Evolutionary conservation across 1,284 basidiomycete species (phyloP), one percentile per base, ranked within the genome.

Genomic region (Sparassis latifolia): DNA sequence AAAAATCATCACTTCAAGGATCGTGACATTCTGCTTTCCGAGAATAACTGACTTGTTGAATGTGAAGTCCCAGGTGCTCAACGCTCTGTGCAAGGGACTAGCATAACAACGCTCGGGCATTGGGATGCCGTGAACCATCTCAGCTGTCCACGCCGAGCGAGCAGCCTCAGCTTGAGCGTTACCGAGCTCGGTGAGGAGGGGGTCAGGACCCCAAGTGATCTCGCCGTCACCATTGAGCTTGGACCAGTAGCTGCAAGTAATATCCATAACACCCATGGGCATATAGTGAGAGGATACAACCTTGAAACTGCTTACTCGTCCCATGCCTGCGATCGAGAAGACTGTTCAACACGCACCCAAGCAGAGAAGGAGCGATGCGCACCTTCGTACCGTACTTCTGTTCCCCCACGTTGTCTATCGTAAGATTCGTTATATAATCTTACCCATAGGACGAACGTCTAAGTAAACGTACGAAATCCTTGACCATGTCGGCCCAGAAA

Each of bases 131-230:
- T 66, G 54, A 0, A 58, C 49, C 0, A 74, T 60, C 64, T 94
- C 85, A 3, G 63, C 56, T 47, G 70, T 66, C 90, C 89, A 93
- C 2, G 74, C 75, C 0, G 55, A 58, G 29, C 77, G 73, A 0
- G 82, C 80, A 29, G 56, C 70, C 27, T 62, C 55, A 0, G 89
- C 91, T 68, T 94, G 89, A 0, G 66, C 55, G 43, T 79, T 69
- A 1, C 91, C 91, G 2, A 82, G 62, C 0, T 72, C 64, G 0
- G 91, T 93, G 30, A 94, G 77, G 32, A 77, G 72, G 0, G 91
- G 80, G 63, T 94, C 92, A 10, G 92, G 89, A 33, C 89, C 90
- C 90, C 91, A 93, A 1, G 71, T 74, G 7, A 92, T 69, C 49
- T 86, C 77, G 9, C 73, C 86, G 58, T 95, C 87, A 0, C 82